Evolutionary conservation across 306 rosid genomes (phyloP).

Genomic region (Cicer arietinum): DNA sequence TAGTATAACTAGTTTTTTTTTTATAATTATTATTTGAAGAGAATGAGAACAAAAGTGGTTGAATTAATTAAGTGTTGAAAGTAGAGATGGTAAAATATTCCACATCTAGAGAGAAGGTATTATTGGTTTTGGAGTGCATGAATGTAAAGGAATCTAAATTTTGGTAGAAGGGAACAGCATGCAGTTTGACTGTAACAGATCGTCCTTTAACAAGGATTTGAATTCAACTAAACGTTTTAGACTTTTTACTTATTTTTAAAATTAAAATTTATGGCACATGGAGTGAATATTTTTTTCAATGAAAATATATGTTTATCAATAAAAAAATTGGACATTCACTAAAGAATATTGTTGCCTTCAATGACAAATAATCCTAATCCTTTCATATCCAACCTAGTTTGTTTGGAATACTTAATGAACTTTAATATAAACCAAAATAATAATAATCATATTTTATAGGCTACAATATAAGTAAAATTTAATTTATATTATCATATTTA

Average conservation of each 20-base stretch:
- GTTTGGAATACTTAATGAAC: neutral
- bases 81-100: constrained; percentile 48
- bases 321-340: neutral
- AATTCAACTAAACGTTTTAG: constrained; percentile 16
- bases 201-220: constrained; percentile 36
- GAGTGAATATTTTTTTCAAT: constrained; percentile 6
- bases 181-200: constrained; percentile 56
- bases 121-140: constrained; percentile 48
- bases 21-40: constrained; percentile 44
- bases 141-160: constrained; percentile 52
- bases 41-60: constrained; percentile 64
- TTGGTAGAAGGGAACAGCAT: constrained; percentile 42
- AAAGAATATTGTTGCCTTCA: constrained; percentile 3
- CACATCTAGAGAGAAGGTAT: constrained; percentile 33
- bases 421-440: too few species aligned
- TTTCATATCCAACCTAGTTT: constrained; percentile 21
- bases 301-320: neutral
- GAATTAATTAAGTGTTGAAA: constrained; percentile 41
- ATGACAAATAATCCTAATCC: neutral
- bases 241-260: constrained; percentile 2
- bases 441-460: too few species aligned
- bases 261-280: constrained; percentile 28
- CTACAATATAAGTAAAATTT: too few species aligned
- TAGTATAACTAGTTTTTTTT: too few species aligned
- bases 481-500: too few species aligned